These are phyloP conservation scores for Scheffersomyces amazonensis DNA, from an alignment of 805 yeast genomes.

Conservation along the genomic window DNA sequence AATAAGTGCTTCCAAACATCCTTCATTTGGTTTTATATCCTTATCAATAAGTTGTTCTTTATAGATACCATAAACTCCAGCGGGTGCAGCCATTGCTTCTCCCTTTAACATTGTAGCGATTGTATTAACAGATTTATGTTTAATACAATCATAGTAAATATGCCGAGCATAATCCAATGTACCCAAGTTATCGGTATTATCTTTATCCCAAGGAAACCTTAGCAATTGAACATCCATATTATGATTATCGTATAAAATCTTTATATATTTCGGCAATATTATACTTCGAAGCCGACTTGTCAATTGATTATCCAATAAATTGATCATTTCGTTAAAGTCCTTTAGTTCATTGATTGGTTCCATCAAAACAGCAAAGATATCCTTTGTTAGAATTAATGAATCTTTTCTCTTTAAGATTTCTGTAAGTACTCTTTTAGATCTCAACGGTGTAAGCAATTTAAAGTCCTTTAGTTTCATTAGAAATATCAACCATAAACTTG, in stretches of 20 bases:
- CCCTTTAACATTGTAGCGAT: slow-evolving; percentile 37
- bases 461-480: slow-evolving; percentile 28
- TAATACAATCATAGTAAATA: slow-evolving; percentile 16
- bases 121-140: slow-evolving; percentile 21
- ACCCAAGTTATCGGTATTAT: not conserved
- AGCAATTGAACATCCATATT: not conserved
- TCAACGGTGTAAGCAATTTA: slow-evolving; percentile 25
- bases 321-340: slow-evolving; percentile 6
- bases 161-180: slow-evolving; percentile 25
- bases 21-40: slow-evolving; percentile 22
- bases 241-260: slow-evolving; percentile 16
- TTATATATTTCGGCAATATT: slow-evolving; percentile 26
- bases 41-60: slow-evolving; percentile 17
- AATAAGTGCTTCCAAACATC: slow-evolving; percentile 43
- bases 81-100: slow-evolving; percentile 29
- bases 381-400: slow-evolving; percentile 27
- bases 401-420: slow-evolving; percentile 21
- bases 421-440: slow-evolving; percentile 23
- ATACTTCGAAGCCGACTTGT: slow-evolving; percentile 4
- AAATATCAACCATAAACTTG: slow-evolving; percentile 34
- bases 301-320: not conserved
- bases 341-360: slow-evolving; percentile 24
- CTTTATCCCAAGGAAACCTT: slow-evolving; percentile 14
- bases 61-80: slow-evolving; percentile 25
- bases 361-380: slow-evolving; percentile 25